phyloP scores from a whole-genome alignment of 2,329 filamentous ascomycete species.

The Simplicillium aogashimaense region DNA sequence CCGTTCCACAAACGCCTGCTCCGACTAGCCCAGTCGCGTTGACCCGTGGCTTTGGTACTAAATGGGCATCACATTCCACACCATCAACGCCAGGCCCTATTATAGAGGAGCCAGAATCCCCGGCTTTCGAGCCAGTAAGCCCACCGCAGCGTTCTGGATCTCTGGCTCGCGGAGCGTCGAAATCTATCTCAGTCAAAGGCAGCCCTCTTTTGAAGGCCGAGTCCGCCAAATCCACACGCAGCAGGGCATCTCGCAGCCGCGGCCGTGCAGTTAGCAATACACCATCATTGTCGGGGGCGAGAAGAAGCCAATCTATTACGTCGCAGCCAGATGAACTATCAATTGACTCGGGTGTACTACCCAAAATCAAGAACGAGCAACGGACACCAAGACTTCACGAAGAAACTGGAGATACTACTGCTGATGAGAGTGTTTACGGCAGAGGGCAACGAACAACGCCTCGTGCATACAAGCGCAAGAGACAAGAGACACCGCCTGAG shows the following conservation, averaged over 20 bases:
- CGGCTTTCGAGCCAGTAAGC: conserved; percentile 49
- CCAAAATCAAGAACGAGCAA: conserved; percentile 50
- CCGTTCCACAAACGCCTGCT: conserved; percentile 24
- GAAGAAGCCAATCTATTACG: conserved; percentile 34
- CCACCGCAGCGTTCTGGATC: conserved; percentile 33
- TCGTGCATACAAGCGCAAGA: conserved; percentile 45
- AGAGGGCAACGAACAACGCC: conserved; percentile 26
- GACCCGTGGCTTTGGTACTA: conserved; percentile 37
- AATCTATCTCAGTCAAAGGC: conserved; percentile 10
- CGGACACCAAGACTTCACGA: conserved; percentile 43
- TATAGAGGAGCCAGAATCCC: conserved; percentile 33
- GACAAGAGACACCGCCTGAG: conserved; percentile 39
- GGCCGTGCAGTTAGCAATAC: conserved; percentile 22
- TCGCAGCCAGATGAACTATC: conserved; percentile 38
- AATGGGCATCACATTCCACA: conserved; percentile 47
- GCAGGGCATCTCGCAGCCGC: conserved; percentile 26
- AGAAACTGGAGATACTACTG: conserved; percentile 45
- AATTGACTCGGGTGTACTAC: conserved; percentile 27
- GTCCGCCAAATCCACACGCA: conserved; percentile 11
- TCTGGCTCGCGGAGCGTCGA: conserved; percentile 20
- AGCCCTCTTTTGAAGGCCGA: conserved; percentile 10
- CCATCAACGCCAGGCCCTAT: conserved; percentile 44
- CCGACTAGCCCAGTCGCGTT: conserved; percentile 17
- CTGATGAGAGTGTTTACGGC: conserved; percentile 39
- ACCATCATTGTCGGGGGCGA: conserved; percentile 21